Evolutionary conservation across 129 eudicot species (phyloP).

Genomic region (Oenanthe sinensis): DNA sequence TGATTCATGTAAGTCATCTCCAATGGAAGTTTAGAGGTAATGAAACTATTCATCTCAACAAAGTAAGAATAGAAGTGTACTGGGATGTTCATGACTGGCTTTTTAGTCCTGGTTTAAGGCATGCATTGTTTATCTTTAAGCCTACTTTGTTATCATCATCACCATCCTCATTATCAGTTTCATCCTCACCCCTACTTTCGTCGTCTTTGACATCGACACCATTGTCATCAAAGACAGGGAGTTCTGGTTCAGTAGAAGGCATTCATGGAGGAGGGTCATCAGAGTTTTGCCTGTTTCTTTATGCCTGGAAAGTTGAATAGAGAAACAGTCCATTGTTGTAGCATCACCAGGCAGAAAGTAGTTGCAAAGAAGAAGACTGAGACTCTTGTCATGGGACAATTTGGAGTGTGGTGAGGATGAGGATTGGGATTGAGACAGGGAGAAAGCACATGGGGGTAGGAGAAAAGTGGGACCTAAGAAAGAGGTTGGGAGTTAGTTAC

Average conservation of each 20-base stretch:
- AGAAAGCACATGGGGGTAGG: conserved; percentile 34
- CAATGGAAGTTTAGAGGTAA: conserved; percentile 96
- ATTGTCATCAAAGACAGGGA: conserved; percentile 32
- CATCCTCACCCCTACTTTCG: conserved; percentile 30
- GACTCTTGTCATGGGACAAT: conserved; percentile 17
- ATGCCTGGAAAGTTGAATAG: conserved; percentile 84
- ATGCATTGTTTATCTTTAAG: conserved; percentile 79
- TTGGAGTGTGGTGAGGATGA: too few relatives aligned
- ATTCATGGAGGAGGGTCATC: conserved; percentile 37
- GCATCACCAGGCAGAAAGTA: conserved; percentile 4
- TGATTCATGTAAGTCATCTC: conserved; percentile 69
- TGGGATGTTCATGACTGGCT: conserved; percentile 98
- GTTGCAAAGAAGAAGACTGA: not conserved
- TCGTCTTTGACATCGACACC: conserved; percentile 31
- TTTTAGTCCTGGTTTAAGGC: conserved; percentile 77
- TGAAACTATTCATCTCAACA: conserved; percentile 43
- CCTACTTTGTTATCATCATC: conserved; percentile 32
- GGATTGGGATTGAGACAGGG: conserved; percentile 13
- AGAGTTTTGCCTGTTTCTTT: conserved; percentile 77
- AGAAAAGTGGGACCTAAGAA: conserved; percentile 23
- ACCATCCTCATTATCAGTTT: conserved; percentile 16
- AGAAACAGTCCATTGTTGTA: not conserved
- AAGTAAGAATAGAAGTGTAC: conserved; percentile 60
- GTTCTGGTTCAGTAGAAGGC: conserved; percentile 49
- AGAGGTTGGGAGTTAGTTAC: conserved; percentile 32